Percentiles rank a stretch among this genome's conserved stretches.
phyloP scores from a whole-genome alignment of 768 basidiomycete genomes.

The Phanerochaete carnosa region DNA sequence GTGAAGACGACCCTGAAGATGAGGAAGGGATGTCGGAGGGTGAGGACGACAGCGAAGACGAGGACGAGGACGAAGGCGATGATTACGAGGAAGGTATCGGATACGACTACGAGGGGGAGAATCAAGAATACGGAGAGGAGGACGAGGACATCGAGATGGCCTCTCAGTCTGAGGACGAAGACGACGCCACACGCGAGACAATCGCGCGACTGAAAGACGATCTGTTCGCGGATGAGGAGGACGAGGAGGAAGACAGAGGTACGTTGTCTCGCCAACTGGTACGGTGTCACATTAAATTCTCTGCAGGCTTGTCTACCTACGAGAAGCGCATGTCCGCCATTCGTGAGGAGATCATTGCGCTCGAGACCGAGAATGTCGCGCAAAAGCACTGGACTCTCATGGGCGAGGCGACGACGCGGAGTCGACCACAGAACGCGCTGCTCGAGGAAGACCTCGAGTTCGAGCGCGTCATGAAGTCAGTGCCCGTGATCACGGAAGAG shows the following conservation, averaged over 20 bases:
- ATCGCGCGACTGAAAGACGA: constrained; percentile 75
- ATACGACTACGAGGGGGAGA: constrained; percentile 18
- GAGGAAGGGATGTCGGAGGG: constrained; percentile 22
- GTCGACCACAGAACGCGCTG: constrained; percentile 87
- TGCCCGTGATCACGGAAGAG: constrained; percentile 90
- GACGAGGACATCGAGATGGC: constrained; percentile 21
- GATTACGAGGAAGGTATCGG: constrained; percentile 28
- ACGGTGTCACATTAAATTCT: background rate
- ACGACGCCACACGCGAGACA: constrained; percentile 31
- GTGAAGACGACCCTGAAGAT: constrained; percentile 38
- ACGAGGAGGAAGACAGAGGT: constrained; percentile 26
- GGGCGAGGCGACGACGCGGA: constrained; percentile 82
- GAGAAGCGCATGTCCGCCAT: constrained; percentile 76
- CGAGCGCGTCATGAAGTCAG: constrained; percentile 82
- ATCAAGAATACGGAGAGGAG: background rate
- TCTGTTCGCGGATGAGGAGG: constrained; percentile 73
- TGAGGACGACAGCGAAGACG: constrained; percentile 27
- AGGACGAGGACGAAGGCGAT: constrained; percentile 30
- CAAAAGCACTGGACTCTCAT: constrained; percentile 90
- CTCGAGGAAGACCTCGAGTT: constrained; percentile 95
- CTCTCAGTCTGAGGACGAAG: constrained; percentile 9
- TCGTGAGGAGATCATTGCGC: constrained; percentile 69
- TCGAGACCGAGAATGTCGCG: constrained; percentile 86
- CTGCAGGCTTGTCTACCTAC: constrained; percentile 66
- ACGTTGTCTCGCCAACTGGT: background rate